A percentile compares a stretch with the other conserved stretches of the same genome.
Conservation (phyloP, 139 green algal species). For the Diplosphaera chodatii region DNA sequence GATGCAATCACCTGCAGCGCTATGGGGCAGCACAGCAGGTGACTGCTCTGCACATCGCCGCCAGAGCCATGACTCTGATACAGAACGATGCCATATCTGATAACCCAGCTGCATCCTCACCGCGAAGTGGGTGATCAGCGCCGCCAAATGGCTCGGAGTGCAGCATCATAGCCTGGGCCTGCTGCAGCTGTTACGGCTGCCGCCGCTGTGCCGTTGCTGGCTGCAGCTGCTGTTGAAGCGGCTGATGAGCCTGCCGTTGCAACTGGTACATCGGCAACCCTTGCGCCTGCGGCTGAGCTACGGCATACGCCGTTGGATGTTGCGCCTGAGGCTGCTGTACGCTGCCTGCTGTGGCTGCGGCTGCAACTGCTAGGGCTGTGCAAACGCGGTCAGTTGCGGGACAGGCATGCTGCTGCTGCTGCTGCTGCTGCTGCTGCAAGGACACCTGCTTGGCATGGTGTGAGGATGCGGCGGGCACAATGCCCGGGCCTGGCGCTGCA, state of each 20-base stretch:
- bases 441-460: neutral
- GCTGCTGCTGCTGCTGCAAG: constrained; percentile 8
- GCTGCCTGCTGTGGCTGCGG: too few relatives aligned
- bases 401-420: neutral
- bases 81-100: neutral
- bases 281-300: too few relatives aligned
- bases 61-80: neutral
- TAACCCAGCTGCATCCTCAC: neutral
- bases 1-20: too few relatives aligned
- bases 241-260: neutral
- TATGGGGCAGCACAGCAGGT: too few relatives aligned
- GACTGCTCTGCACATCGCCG: neutral
- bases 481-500: too few relatives aligned
- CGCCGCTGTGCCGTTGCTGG: too few relatives aligned
- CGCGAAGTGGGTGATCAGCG: neutral
- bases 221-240: neutral
- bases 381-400: too few relatives aligned
- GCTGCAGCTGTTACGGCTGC: neutral
- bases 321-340: too few relatives aligned
- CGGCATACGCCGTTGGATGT: too few relatives aligned
- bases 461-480: neutral
- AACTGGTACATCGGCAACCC: neutral
- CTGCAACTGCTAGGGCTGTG: too few relatives aligned
- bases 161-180: too few relatives aligned
- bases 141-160: too few relatives aligned